These are phyloP conservation scores for Bacidia rubella DNA, from an alignment of 495 filamentous ascomycete species.

Conservation along the genomic window DNA sequence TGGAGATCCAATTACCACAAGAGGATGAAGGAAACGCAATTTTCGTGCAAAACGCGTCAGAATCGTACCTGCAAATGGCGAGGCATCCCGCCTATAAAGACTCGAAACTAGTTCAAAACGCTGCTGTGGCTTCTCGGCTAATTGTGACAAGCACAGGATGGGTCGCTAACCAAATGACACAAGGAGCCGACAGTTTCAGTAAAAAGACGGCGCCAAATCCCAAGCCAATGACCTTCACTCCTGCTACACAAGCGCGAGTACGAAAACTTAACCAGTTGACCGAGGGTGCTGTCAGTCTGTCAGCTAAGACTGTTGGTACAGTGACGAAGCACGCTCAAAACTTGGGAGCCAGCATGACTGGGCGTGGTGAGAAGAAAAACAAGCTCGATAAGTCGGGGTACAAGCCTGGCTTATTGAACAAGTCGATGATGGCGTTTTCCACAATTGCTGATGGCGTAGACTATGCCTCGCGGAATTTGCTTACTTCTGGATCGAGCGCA, in stretches of 20 bases:
- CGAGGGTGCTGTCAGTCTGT: conserved; percentile 58
- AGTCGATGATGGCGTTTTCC: conserved; percentile 89
- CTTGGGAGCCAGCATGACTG: conserved; percentile 59
- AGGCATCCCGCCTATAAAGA: conserved; percentile 80
- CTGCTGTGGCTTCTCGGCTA: conserved; percentile 78
- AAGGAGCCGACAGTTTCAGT: conserved; percentile 66
- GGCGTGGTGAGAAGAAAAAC: conserved; percentile 43
- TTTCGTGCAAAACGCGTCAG: conserved; percentile 58
- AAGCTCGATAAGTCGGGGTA: conserved; percentile 53
- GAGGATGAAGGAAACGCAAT: conserved; percentile 59
- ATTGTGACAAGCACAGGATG: conserved; percentile 78
- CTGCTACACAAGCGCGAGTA: conserved; percentile 69
- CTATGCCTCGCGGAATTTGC: conserved; percentile 60
- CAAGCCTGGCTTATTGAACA: conserved; percentile 88
- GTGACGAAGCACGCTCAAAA: conserved; percentile 76
- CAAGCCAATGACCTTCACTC: conserved; percentile 78
- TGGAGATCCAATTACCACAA: conserved; percentile 71
- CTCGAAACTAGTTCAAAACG: conserved; percentile 76
- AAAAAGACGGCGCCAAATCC: conserved; percentile 59
- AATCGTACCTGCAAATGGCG: conserved; percentile 67
- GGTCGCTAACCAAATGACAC: conserved; percentile 60
- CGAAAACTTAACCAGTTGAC: conserved; percentile 77
- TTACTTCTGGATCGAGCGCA: conserved; percentile 58
- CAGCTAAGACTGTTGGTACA: conserved; percentile 73
- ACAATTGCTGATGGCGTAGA: conserved; percentile 90